Evolutionary conservation across 495 filamentous ascomycete genomes (phyloP), one percentile per base, ranked within the genome.

Genomic region (Apiosordaria backusii): DNA sequence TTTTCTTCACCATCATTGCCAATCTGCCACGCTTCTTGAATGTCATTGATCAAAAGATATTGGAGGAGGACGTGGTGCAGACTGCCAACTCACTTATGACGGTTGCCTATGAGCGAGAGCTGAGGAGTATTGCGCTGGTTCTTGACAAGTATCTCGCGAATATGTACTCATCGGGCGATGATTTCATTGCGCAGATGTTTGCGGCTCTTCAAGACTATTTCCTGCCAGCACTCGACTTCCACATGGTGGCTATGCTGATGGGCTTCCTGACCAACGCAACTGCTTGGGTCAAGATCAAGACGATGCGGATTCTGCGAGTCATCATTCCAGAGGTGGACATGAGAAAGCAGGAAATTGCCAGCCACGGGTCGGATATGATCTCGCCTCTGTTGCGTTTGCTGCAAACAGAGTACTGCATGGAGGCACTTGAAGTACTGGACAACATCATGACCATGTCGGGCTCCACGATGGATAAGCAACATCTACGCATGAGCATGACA

Each of bases 401-500:
- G 23, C 93, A 97, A 73, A 97, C 95, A 0, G 91, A 97, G 64
- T 92, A 93, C 68, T 97, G 93, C 74, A 90, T 92, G 67, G 91
- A 95, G 73, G 94, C 95, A 19, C 77, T 99, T 16, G 87, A 91
- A 61, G 92, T 98, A 15, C 80, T 99, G 62, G 95, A 98, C 75
- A 89, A 96, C 64, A 93, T 97, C 73, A 92, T 97, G 85, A 91
- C 88, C 27, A 93, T 99, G 81, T 91, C 93, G 0, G 92, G 91
- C 0, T 96, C 93, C 21, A 88, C 93, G 2, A 92, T 96, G 86
- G 94, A 97, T 77, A 89, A 89, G 65, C 92, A 97, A 70, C 92
- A 97, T 70, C 80, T 99, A 54, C 87, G 95, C 23, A 99, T 98
- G 95, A 97, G 92, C 77, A 97, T 98, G 90, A 92, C 90, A 6